A percentile compares a stretch with the other conserved stretches of the same genome.
phyloP scores from a whole-genome alignment of 2,329 filamentous ascomycete genomes.

The Xylaria sp. region DNA sequence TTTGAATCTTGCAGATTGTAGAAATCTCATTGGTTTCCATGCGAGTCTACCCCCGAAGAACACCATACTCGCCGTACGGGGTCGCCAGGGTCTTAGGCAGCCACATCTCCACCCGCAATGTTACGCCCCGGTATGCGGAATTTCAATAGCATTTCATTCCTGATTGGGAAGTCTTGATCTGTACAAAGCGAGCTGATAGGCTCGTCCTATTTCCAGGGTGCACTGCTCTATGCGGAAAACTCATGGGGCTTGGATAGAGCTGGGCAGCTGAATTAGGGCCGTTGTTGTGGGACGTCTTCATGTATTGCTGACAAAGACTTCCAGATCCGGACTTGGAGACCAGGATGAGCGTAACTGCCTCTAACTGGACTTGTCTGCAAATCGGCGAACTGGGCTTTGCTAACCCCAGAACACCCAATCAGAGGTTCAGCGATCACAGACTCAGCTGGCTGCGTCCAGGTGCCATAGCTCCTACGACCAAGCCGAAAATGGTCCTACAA shows the following conservation, averaged over 20 bases:
- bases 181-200: background rate
- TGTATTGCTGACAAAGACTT: constrained; percentile 12
- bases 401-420: constrained; percentile 1
- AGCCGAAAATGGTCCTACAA: constrained; percentile 1
- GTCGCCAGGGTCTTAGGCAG: background rate
- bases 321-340: constrained; percentile 7
- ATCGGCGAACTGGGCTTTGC: background rate
- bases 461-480: constrained; percentile 7
- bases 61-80: background rate
- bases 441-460: constrained; percentile 18
- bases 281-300: background rate
- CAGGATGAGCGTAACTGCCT: background rate
- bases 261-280: constrained; percentile 10
- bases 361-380: constrained; percentile 4
- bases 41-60: background rate
- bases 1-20: background rate
- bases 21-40: background rate
- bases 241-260: constrained; percentile 10
- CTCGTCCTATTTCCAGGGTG: background rate
- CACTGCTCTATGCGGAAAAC: background rate
- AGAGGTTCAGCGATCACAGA: background rate
- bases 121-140: background rate
- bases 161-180: background rate
- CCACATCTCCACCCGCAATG: background rate
- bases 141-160: background rate